Evolutionary conservation across 2,329 filamentous ascomycete species (phyloP).

Genomic region (Nannizziopsis arthrosporioides): DNA sequence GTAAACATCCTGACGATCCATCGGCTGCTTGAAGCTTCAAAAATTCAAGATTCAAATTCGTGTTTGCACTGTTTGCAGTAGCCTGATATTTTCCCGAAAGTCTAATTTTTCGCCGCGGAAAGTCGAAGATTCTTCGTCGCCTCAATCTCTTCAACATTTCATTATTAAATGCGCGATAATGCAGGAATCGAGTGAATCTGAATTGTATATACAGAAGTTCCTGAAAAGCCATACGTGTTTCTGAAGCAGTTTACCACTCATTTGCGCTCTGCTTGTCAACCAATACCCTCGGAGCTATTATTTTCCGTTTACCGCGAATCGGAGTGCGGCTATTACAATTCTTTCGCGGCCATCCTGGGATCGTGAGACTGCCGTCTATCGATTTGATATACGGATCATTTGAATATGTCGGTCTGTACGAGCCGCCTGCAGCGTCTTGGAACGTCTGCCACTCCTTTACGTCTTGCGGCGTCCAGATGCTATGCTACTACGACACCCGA

Average conservation of each 20-base stretch:
- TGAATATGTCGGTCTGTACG: conserved; percentile 9
- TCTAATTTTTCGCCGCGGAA: conserved; percentile 1
- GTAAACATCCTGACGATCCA: background rate
- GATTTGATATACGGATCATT: background rate
- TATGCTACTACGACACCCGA: conserved; percentile 34
- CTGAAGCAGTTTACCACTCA: no score
- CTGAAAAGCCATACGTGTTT: no score
- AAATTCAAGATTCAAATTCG: background rate
- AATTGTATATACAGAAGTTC: no score
- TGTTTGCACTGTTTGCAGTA: conserved; percentile 8
- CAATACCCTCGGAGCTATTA: background rate
- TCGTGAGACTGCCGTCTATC: no score
- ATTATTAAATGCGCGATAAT: background rate
- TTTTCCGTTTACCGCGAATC: conserved; percentile 10
- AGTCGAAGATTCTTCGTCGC: background rate
- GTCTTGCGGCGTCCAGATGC: conserved; percentile 18
- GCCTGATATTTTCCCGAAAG: background rate
- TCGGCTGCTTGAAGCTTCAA: background rate
- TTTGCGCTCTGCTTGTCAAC: background rate
- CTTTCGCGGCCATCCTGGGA: no score
- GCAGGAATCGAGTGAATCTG: no score
- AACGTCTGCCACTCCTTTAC: background rate
- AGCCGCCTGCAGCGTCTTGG: conserved; percentile 5
- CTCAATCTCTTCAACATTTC: background rate
- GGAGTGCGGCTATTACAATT: conserved; percentile 4